These are phyloP conservation scores for Colletotrichum sansevieriae DNA, from an alignment of 2,329 filamentous ascomycete genomes.

Conservation along the genomic window DNA sequence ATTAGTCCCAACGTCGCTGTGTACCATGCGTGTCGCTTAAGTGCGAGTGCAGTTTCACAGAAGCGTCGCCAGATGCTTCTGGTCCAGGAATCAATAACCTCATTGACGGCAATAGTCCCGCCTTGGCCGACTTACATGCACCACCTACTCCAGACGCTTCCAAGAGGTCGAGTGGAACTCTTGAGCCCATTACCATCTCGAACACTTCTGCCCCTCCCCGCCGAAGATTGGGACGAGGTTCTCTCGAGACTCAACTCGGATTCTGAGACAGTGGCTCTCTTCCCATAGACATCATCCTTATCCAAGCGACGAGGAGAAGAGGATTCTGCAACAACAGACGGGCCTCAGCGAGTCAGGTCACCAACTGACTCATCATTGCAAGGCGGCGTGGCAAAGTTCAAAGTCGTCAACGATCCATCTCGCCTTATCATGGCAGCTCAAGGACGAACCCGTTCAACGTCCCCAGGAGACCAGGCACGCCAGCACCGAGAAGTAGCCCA, in stretches of 20 bases:
- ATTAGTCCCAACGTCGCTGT: constrained; percentile 19
- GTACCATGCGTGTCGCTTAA: constrained; percentile 30
- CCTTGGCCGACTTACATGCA: neutral
- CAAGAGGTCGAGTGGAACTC: constrained; percentile 13
- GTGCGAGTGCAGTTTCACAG: constrained; percentile 28
- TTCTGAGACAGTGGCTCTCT: constrained; percentile 43
- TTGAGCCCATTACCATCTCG: neutral
- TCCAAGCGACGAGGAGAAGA: constrained; percentile 34
- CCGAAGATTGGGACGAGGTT: constrained; percentile 46
- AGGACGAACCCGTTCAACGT: constrained; percentile 22
- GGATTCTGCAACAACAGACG: constrained; percentile 25
- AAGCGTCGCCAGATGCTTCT: neutral
- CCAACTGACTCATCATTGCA: constrained; percentile 38
- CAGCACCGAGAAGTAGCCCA: constrained; percentile 16
- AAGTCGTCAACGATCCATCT: constrained; percentile 51
- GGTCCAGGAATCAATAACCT: constrained; percentile 2
- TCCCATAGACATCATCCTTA: constrained; percentile 32
- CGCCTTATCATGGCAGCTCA: constrained; percentile 41
- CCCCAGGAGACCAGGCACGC: constrained; percentile 29
- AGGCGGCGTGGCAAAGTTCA: constrained; percentile 60
- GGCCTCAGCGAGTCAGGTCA: constrained; percentile 39
- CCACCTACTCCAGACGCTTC: constrained; percentile 4
- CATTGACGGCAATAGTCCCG: neutral
- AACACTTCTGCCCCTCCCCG: constrained; percentile 24
- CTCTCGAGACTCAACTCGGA: constrained; percentile 42